Conservation (phyloP, 805 yeast genomes). For the Pichia kluyveri region DNA sequence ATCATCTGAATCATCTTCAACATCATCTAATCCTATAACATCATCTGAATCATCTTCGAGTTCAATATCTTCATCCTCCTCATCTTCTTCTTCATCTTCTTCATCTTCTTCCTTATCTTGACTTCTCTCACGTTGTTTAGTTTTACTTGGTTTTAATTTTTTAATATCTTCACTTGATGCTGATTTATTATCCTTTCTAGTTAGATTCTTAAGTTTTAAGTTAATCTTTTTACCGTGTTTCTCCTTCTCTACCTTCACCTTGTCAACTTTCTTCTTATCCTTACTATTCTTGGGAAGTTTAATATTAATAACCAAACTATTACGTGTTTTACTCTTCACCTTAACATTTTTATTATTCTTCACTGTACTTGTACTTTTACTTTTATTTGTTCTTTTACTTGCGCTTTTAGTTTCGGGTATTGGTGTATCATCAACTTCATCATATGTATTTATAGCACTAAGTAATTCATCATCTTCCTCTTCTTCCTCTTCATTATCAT, state of each 20-base stretch:
- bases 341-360: background rate
- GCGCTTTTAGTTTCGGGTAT: background rate
- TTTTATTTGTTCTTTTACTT: background rate
- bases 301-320: background rate
- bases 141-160: background rate
- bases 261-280: background rate
- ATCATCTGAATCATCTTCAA: conserved; percentile 5
- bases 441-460: background rate
- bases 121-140: background rate
- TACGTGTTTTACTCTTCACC: background rate
- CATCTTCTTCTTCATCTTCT: conserved; percentile 2
- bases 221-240: too few species aligned
- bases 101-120: conserved; percentile 1
- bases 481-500: conserved; percentile 1
- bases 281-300: background rate
- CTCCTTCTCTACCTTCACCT: background rate
- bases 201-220: background rate
- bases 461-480: conserved; percentile 8
- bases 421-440: conserved; percentile 10
- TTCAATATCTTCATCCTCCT: conserved; percentile 6
- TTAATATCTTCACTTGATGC: background rate
- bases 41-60: conserved; percentile 1
- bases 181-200: background rate
- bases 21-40: conserved; percentile 6
- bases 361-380: background rate